These are phyloP conservation scores for Termitomyces sp. DNA, from an alignment of 768 basidiomycete species.

Conservation along the genomic window DNA sequence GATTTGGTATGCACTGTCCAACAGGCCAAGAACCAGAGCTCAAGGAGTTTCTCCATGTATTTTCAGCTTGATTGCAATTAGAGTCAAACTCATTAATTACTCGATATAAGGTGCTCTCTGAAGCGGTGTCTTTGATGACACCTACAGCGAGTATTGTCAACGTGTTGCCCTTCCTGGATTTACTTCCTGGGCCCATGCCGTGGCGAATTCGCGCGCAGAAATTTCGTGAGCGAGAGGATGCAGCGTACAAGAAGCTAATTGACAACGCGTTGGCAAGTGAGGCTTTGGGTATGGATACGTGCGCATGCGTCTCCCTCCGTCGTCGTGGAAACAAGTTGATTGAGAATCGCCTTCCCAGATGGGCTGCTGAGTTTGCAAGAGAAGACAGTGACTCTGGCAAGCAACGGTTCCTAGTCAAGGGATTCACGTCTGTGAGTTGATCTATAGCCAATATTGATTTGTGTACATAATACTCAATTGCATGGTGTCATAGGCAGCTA, in stretches of 20 bases:
- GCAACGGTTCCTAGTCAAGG: too few relatives aligned
- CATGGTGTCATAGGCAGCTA: too few relatives aligned
- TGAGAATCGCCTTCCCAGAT: too few relatives aligned
- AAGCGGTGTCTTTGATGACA: background rate
- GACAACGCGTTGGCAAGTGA: background rate
- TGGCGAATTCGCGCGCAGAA: background rate
- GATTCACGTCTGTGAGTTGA: too few relatives aligned
- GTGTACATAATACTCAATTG: too few relatives aligned
- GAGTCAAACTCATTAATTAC: too few relatives aligned
- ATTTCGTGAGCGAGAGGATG: background rate
- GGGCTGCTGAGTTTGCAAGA: too few relatives aligned
- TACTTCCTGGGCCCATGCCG: background rate
- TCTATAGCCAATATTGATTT: too few relatives aligned
- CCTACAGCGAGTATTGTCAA: background rate
- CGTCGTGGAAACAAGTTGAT: too few relatives aligned
- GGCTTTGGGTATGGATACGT: background rate
- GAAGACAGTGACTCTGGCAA: too few relatives aligned
- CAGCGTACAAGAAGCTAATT: background rate
- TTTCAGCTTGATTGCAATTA: background rate
- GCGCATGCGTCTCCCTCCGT: too few relatives aligned
- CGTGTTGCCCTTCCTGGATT: background rate
- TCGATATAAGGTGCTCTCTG: background rate
- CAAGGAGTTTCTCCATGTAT: background rate
- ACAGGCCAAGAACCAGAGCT: constrained; percentile 1
- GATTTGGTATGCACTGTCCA: background rate